Evolutionary conservation across 257 asterid species (phyloP), one percentile per base, ranked within the genome.

Genomic region (Vinca minor): DNA sequence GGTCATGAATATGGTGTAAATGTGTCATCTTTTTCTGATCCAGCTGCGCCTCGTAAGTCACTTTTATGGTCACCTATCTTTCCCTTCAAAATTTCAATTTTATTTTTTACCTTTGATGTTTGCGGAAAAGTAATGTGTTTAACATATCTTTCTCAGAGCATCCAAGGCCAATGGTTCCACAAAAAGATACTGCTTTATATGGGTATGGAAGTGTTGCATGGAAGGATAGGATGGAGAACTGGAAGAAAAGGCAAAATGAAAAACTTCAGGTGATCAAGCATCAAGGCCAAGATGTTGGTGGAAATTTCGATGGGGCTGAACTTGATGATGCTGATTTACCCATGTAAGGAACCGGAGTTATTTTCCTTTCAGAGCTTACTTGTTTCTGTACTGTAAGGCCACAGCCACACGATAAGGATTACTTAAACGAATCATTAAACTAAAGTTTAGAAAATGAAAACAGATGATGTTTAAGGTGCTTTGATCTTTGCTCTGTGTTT

Each of bases 121-220:
- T 21, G 38, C 63, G 3, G 42, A 48, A 20, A 35, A 36, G 48
- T 49, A 48, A 69, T 65, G 55, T 3, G 13, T 42, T 52, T 61
- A 2, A 39, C 18, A 32, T 55, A 29, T 55, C 36, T 73, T 55
- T 59, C 29, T 14, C 67, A 91, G 98, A 75, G 79, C 83, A 79
- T 62, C 77, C 90, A 0, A 84, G 98, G 36, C 81, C 98, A 39
- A 82, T 91, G 96, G 96, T 76, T 61, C 95, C 92, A 4, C 76
- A 84, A 77, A 88, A 88, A 79, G 96, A 91, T 78, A 42, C 75
- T 57, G 92, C 95, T 5, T 56, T 84, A n/a, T 91, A 91, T 64
- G 96, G 98, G 57, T 91, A 86, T 66, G 98, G 98, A 71, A 91
- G 96, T 85, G 94, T 88, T 75, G 87, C 95, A 28, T 91, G 98